These are phyloP conservation scores for Aspergillus hortae DNA, from an alignment of 2,329 filamentous ascomycete genomes.

Conservation along the genomic window DNA sequence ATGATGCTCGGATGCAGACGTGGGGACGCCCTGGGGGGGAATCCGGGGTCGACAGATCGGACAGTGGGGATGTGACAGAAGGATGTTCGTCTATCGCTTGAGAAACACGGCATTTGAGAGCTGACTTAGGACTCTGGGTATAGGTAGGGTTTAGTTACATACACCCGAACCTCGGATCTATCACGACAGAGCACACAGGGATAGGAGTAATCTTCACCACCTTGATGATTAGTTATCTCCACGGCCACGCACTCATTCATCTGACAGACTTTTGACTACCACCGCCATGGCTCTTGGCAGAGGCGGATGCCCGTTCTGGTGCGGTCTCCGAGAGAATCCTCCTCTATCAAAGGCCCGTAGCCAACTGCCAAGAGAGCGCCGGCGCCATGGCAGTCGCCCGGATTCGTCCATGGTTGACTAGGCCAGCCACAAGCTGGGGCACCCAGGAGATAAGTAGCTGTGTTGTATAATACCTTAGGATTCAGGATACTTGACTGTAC, in stretches of 20 bases:
- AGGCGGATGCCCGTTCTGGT: neutral
- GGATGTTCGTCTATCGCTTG: too few relatives aligned
- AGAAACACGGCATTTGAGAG: too few relatives aligned
- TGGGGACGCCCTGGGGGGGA: neutral
- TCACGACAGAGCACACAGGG: too few relatives aligned
- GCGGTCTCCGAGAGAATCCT: neutral
- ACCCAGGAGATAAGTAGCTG: too few relatives aligned
- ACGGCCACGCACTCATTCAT: too few relatives aligned
- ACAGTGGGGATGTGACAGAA: neutral
- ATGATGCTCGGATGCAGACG: neutral
- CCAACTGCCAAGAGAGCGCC: neutral
- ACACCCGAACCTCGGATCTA: too few relatives aligned
- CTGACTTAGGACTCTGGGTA: too few relatives aligned
- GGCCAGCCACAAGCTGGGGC: neutral
- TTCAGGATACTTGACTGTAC: too few relatives aligned
- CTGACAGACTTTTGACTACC: neutral
- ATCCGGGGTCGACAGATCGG: constrained; percentile 10
- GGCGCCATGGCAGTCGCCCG: neutral
- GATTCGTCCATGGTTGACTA: neutral
- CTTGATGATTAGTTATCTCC: too few relatives aligned
- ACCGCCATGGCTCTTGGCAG: neutral
- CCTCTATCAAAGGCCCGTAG: neutral
- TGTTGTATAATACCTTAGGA: too few relatives aligned
- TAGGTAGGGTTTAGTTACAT: too few relatives aligned
- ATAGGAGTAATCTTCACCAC: too few relatives aligned